A percentile compares a stretch with the other conserved stretches of the same genome.
Evolutionary conservation across 1,284 basidiomycete genomes (phyloP).

Genomic region (Apiotrichum veenhuisii): DNA sequence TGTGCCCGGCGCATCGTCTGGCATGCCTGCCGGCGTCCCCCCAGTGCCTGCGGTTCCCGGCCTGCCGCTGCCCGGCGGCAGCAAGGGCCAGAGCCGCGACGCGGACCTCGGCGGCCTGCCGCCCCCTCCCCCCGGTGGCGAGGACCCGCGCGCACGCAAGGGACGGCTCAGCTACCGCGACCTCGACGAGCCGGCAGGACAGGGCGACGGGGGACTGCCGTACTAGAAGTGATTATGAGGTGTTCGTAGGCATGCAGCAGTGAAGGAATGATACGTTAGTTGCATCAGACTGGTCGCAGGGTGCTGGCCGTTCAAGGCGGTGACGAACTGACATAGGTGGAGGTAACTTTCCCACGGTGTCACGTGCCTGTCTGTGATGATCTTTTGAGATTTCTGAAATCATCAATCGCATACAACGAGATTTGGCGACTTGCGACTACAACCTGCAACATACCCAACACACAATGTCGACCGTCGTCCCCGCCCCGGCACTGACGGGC

Average conservation of each 20-base stretch:
- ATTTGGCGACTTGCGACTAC: no score
- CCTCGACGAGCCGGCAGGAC: conserved; percentile 41
- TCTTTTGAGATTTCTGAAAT: neutral
- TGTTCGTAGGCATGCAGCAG: neutral
- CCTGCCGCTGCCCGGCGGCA: neutral
- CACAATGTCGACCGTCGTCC: neutral
- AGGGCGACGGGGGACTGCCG: conserved; percentile 42
- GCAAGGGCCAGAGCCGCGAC: conserved; percentile 11
- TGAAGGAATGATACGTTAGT: neutral
- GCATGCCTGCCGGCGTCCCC: neutral
- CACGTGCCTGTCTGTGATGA: neutral
- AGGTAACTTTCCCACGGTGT: conserved; percentile 3
- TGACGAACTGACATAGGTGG: neutral
- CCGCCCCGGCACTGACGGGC: neutral
- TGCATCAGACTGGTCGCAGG: neutral
- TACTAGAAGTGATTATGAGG: conserved; percentile 26
- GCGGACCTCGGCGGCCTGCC: conserved; percentile 18
- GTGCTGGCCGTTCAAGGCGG: no score
- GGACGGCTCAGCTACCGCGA: conserved; percentile 47
- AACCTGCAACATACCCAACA: neutral
- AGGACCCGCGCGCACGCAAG: conserved; percentile 45
- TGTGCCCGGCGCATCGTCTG: neutral
- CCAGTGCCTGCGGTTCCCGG: neutral
- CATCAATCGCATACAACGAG: no score
- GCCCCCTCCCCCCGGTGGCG: conserved; percentile 33